phyloP scores from a whole-genome alignment of 2,329 filamentous ascomycete genomes.

The Escovopsis sp. region DNA sequence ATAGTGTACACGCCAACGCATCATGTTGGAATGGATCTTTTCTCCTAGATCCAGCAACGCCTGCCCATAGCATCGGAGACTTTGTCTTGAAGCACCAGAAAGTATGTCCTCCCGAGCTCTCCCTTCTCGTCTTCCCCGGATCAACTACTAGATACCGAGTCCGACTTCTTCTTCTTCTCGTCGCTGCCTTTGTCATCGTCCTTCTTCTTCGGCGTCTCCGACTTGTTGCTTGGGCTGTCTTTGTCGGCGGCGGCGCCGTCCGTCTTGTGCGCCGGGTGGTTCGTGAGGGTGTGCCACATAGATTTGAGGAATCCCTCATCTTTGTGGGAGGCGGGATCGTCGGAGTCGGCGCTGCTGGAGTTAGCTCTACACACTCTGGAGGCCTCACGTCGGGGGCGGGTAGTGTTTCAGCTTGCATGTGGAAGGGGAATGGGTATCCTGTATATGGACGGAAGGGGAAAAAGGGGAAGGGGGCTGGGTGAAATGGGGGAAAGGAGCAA shows the following conservation, averaged over 20 bases:
- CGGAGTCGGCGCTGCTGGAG: slow-evolving; percentile 7
- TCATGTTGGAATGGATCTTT: no score
- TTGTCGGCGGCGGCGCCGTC: slow-evolving; percentile 15
- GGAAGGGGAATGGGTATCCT: no score
- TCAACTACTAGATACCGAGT: slow-evolving; percentile 18
- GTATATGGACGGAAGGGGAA: background rate
- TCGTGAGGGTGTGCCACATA: slow-evolving; percentile 85
- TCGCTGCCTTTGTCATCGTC: background rate
- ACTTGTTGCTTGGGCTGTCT: slow-evolving; percentile 9
- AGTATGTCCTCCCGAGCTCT: background rate
- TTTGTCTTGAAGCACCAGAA: no score
- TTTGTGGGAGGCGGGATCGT: slow-evolving; percentile 41
- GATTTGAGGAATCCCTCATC: slow-evolving; percentile 85
- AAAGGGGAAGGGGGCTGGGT: background rate
- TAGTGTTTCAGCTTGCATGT: no score
- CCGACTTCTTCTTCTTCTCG: slow-evolving; percentile 17
- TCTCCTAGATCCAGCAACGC: no score
- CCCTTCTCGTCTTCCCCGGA: background rate
- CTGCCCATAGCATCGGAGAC: background rate
- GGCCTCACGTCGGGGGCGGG: no score
- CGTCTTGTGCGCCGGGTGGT: slow-evolving; percentile 44
- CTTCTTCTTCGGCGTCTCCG: slow-evolving; percentile 6
- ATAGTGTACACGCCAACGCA: no score
- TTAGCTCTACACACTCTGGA: no score
- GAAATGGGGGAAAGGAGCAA: background rate